Percentiles rank a stretch among this genome's conserved stretches.
Evolutionary conservation across 192 early-diverging fungal species (phyloP).

Genomic region (Podila minutissima): DNA sequence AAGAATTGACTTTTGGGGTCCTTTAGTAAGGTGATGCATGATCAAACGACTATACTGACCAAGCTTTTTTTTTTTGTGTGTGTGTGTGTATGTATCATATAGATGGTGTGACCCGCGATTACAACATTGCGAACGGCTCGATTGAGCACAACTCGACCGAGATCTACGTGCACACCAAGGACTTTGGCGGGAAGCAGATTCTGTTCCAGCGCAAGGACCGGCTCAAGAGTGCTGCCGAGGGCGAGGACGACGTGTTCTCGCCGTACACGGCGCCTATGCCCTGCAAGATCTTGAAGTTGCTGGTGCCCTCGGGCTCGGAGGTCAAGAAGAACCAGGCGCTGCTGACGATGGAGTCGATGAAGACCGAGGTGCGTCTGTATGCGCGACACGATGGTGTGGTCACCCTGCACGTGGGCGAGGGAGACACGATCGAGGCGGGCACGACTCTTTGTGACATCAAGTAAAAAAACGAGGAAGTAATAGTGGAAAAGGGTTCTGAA

Average conservation of each 20-base stretch:
- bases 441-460: slow-evolving; percentile 60
- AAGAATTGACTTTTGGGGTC: neutral
- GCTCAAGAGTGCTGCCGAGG: slow-evolving; percentile 49
- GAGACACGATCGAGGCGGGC: slow-evolving; percentile 68
- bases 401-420: slow-evolving; percentile 63
- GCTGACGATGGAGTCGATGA: slow-evolving; percentile 74
- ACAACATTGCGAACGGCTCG: slow-evolving; percentile 57
- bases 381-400: slow-evolving; percentile 65
- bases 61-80: neutral
- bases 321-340: slow-evolving; percentile 67
- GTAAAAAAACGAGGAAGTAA: slow-evolving; percentile 4
- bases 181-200: slow-evolving; percentile 56
- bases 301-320: slow-evolving; percentile 56
- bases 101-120: slow-evolving; percentile 60
- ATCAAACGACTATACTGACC: neutral
- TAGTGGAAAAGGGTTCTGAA: too few relatives aligned
- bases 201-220: slow-evolving; percentile 55
- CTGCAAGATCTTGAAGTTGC: slow-evolving; percentile 66
- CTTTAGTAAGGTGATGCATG: neutral
- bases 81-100: neutral
- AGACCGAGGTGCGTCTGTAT: slow-evolving; percentile 68
- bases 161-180: slow-evolving; percentile 61
- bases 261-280: slow-evolving; percentile 73
- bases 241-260: slow-evolving; percentile 59
- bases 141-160: slow-evolving; percentile 43